These are phyloP conservation scores for Aurantiochytrium sp. DNA, from an alignment of 108 stramenopile genomes.

Conservation along the genomic window DNA sequence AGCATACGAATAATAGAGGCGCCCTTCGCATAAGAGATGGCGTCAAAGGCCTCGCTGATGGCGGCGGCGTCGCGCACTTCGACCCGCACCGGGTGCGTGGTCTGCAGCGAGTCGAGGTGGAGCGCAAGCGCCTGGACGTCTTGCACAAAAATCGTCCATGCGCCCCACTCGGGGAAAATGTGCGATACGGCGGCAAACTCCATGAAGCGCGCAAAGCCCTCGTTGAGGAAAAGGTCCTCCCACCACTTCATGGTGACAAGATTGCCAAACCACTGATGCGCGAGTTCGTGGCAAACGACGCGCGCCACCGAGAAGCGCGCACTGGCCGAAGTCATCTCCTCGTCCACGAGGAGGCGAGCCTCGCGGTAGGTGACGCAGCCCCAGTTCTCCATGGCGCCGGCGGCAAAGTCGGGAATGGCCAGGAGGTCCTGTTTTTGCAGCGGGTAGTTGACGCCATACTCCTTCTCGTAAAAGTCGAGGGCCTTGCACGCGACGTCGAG, in stretches of 20 bases:
- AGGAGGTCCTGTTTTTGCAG: slow-evolving; percentile 93
- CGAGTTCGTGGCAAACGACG: slow-evolving; percentile 94
- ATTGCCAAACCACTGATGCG: slow-evolving; percentile 95
- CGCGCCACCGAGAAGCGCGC: slow-evolving; percentile 84
- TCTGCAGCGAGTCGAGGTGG: slow-evolving; percentile 73
- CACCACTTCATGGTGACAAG: slow-evolving; percentile 95
- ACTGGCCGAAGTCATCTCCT: background rate
- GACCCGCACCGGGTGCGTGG: slow-evolving; percentile 83
- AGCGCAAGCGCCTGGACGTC: slow-evolving; percentile 74
- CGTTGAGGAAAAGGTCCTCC: slow-evolving; percentile 96
- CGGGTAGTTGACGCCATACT: slow-evolving; percentile 81
- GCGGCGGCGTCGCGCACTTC: slow-evolving; percentile 77
- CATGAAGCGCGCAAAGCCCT: slow-evolving; percentile 88
- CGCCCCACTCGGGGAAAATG: slow-evolving; percentile 70
- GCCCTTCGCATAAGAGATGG: slow-evolving; percentile 75
- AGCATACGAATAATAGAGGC: slow-evolving; percentile 54
- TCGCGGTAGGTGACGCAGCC: slow-evolving; percentile 68
- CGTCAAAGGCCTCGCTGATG: slow-evolving; percentile 95
- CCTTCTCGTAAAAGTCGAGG: slow-evolving; percentile 80
- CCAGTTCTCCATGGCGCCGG: slow-evolving; percentile 97
- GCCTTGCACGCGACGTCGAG: slow-evolving; percentile 70
- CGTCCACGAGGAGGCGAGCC: background rate
- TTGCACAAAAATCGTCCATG: slow-evolving; percentile 84
- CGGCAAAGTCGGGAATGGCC: slow-evolving; percentile 81
- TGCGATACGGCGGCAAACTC: slow-evolving; percentile 72